Conservation (phyloP, 352 stramenopile genomes). For the Phytophthora colocasiae region DNA sequence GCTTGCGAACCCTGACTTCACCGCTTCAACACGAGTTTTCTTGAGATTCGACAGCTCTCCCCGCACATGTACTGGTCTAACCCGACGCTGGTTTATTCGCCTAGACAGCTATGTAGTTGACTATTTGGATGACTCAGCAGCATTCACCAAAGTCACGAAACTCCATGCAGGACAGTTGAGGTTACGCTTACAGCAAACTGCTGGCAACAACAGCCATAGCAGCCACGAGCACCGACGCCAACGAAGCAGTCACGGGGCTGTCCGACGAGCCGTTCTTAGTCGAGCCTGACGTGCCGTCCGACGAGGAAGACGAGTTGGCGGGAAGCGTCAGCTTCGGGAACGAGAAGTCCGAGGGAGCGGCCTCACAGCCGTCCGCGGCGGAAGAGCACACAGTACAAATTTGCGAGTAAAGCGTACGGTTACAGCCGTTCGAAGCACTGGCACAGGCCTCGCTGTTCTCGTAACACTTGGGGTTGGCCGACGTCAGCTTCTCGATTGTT, state of each 20-base stretch:
- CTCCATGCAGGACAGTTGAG: slow-evolving; percentile 13
- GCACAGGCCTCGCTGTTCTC: slow-evolving; percentile 66
- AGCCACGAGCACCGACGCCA: slow-evolving; percentile 34
- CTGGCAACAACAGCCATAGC: slow-evolving; percentile 53
- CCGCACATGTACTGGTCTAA: slow-evolving; percentile 1
- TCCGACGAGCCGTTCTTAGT: slow-evolving; percentile 9
- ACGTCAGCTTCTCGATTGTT: slow-evolving; percentile 41
- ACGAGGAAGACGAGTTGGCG: slow-evolving; percentile 11
- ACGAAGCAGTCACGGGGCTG: slow-evolving; percentile 31
- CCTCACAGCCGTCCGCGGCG: slow-evolving; percentile 8
- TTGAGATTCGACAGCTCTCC: slow-evolving; percentile 12
- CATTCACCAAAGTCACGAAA: not conserved
- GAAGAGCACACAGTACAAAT: slow-evolving; percentile 60
- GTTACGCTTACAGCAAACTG: slow-evolving; percentile 48
- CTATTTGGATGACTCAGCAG: slow-evolving; percentile 1
- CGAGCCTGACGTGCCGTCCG: slow-evolving; percentile 9
- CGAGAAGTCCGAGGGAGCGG: slow-evolving; percentile 14
- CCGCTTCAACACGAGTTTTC: not conserved
- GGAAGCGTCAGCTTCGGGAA: slow-evolving; percentile 38
- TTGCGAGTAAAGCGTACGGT: slow-evolving; percentile 66
- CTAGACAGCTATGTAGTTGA: slow-evolving; percentile 1
- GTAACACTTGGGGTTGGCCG: slow-evolving; percentile 73
- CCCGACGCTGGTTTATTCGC: slow-evolving; percentile 3
- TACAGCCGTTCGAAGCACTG: slow-evolving; percentile 51
- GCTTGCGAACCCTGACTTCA: not conserved